These are phyloP conservation scores for Seminavis robusta DNA, from an alignment of 108 stramenopile genomes.

Conservation along the genomic window DNA sequence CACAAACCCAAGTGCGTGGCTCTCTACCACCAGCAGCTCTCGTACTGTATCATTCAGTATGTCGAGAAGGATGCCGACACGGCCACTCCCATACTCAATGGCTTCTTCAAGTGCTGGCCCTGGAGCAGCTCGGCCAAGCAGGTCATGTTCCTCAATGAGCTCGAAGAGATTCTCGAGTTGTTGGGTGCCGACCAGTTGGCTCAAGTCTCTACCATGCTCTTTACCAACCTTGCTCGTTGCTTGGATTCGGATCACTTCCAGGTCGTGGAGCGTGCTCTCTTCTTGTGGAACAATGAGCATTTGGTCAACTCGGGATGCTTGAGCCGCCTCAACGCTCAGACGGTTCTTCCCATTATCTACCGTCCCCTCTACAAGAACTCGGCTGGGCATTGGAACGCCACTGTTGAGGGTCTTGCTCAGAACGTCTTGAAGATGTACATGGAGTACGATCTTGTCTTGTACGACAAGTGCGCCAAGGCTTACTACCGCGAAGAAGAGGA, in stretches of 20 bases:
- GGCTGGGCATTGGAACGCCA: slow-evolving; percentile 98
- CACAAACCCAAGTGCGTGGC: slow-evolving; percentile 98
- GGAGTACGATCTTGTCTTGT: slow-evolving; percentile 87
- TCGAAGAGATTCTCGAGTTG: slow-evolving; percentile 97
- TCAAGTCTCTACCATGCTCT: slow-evolving; percentile 82
- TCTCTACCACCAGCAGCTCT: slow-evolving; percentile 98
- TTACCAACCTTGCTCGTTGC: slow-evolving; percentile 88
- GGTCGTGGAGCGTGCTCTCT: slow-evolving; percentile 94
- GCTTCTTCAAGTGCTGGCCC: slow-evolving; percentile 98
- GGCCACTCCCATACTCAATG: slow-evolving; percentile 93
- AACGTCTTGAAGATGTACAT: slow-evolving; percentile 96
- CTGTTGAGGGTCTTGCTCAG: slow-evolving; percentile 96
- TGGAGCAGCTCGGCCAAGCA: slow-evolving; percentile 94
- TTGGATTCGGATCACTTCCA: slow-evolving; percentile 96
- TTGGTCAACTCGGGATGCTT: slow-evolving; percentile 90
- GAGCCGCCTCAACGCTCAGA: slow-evolving; percentile 80
- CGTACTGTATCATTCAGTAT: slow-evolving; percentile 99
- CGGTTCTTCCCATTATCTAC: slow-evolving; percentile 92
- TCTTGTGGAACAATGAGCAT: slow-evolving; percentile 98
- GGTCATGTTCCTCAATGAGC: slow-evolving; percentile 95
- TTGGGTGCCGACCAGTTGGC: slow-evolving; percentile 88
- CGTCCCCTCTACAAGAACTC: slow-evolving; percentile 92
- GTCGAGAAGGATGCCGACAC: slow-evolving; percentile 99
- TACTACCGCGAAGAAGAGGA: slow-evolving; percentile 89
- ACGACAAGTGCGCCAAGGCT: slow-evolving; percentile 84